Conservation (phyloP, 2,329 filamentous ascomycete species). For the Aspergillus pseudoglaucus region DNA sequence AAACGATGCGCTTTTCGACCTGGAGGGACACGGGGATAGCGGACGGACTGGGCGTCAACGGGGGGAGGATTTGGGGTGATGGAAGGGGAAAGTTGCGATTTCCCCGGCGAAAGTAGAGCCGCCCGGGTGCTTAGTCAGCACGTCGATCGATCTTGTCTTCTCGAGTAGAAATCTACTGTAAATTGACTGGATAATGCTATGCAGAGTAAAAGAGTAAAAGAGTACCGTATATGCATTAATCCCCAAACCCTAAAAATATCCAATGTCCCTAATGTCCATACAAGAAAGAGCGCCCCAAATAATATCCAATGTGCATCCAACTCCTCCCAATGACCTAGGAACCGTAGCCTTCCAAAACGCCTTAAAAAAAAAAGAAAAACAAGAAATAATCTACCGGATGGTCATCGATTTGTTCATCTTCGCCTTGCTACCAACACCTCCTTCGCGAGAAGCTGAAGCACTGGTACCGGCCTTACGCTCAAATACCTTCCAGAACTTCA, state of each 20-base stretch:
- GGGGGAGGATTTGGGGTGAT: not conserved
- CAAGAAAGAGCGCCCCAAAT: not conserved
- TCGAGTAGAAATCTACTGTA: not conserved
- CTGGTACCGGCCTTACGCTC: conserved; percentile 87
- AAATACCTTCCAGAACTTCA: conserved; percentile 99
- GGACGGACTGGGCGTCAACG: not conserved
- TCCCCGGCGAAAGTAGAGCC: not conserved
- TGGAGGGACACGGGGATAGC: not conserved
- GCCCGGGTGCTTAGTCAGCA: not conserved
- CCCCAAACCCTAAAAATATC: not conserved
- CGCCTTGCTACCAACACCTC: conserved; percentile 68
- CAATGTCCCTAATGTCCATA: not conserved
- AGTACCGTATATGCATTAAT: not conserved
- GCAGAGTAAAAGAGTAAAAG: not conserved
- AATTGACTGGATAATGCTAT: not conserved
- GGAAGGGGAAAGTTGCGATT: not conserved
- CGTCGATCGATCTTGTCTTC: not conserved
- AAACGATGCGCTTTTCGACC: not conserved
- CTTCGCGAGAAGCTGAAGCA: conserved; percentile 55
- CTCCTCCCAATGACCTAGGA: not conserved
- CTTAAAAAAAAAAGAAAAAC: conserved; percentile 3
- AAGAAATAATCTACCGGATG: conserved; percentile 56
- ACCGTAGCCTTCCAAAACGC: not conserved
- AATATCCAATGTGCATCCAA: not conserved
- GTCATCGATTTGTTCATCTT: conserved; percentile 94